Conservation (phyloP, 202 grass and related monocot species). For the Carex arenaria region DNA sequence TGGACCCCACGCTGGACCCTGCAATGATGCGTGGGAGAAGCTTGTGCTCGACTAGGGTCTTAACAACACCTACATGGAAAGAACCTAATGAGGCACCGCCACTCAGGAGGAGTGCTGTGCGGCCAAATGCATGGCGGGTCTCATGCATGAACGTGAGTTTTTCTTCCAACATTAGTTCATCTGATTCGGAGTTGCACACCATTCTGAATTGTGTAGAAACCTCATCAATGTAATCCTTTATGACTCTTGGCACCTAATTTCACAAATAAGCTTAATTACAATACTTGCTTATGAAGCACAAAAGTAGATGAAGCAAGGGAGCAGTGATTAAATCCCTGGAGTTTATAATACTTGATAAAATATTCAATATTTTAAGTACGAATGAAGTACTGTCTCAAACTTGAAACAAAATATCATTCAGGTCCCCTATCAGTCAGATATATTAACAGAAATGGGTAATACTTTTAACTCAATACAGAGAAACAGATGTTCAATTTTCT, state of each 20-base stretch:
- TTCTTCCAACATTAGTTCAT: constrained; percentile 78
- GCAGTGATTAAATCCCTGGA: neutral
- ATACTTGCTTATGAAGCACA: neutral
- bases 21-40: constrained; percentile 87
- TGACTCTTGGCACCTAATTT: constrained; percentile 72
- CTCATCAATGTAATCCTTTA: constrained; percentile 96
- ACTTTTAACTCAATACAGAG: neutral
- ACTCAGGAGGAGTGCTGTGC: constrained; percentile 83
- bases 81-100: constrained; percentile 87
- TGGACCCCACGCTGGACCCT: constrained; percentile 93
- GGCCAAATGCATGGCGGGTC: constrained; percentile 90
- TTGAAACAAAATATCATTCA: neutral
- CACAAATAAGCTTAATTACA: neutral
- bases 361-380: neutral
- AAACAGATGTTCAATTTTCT: neutral
- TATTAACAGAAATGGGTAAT: neutral
- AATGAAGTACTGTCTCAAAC: neutral
- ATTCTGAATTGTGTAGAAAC: constrained; percentile 82
- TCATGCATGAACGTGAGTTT: constrained; percentile 96
- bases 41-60: constrained; percentile 86
- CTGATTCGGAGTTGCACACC: constrained; percentile 77
- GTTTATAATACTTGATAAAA: neutral
- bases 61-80: constrained; percentile 89
- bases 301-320: neutral
- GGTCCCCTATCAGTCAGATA: neutral